Percentiles rank a stretch among this genome's conserved stretches.
These are phyloP conservation scores for Solanum piurae DNA, from an alignment of 257 asterid species.

Conservation along the genomic window DNA sequence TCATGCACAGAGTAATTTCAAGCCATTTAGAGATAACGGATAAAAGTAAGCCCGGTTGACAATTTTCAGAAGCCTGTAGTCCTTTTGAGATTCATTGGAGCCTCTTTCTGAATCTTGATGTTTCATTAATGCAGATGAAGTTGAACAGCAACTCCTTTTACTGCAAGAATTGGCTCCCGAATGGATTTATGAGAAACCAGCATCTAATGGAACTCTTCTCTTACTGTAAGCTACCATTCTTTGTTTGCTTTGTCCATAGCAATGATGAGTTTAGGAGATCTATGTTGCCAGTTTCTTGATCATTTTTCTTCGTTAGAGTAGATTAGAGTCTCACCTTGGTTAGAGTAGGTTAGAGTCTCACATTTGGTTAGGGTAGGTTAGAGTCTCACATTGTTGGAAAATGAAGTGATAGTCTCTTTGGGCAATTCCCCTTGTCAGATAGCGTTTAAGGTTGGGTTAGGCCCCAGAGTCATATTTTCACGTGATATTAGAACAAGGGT, in stretches of 20 bases:
- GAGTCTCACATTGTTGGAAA: neutral
- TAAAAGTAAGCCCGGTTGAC: slow-evolving; percentile 31
- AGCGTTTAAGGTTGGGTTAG: neutral
- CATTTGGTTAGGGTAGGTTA: neutral
- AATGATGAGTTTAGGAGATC: neutral
- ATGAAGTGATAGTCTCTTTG: neutral
- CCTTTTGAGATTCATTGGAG: neutral
- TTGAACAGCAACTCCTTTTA: slow-evolving; percentile 62
- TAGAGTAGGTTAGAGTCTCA: neutral
- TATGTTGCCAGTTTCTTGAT: neutral
- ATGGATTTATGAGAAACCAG: slow-evolving; percentile 60
- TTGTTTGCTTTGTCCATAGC: neutral
- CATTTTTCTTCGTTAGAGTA: neutral
- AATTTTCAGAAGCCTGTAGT: neutral
- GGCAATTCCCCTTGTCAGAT: neutral
- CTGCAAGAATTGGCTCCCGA: slow-evolving; percentile 78
- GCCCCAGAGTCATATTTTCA: neutral
- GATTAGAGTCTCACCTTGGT: neutral
- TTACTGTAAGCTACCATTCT: slow-evolving; percentile 30
- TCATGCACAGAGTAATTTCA: slow-evolving; percentile 38
- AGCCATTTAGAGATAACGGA: slow-evolving; percentile 34
- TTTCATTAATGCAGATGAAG: slow-evolving; percentile 42
- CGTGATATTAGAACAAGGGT: neutral
- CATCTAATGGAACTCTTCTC: slow-evolving; percentile 49
- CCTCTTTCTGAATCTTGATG: neutral